Conservation (phyloP, 768 basidiomycete species). For the Boletellus sp. region DNA sequence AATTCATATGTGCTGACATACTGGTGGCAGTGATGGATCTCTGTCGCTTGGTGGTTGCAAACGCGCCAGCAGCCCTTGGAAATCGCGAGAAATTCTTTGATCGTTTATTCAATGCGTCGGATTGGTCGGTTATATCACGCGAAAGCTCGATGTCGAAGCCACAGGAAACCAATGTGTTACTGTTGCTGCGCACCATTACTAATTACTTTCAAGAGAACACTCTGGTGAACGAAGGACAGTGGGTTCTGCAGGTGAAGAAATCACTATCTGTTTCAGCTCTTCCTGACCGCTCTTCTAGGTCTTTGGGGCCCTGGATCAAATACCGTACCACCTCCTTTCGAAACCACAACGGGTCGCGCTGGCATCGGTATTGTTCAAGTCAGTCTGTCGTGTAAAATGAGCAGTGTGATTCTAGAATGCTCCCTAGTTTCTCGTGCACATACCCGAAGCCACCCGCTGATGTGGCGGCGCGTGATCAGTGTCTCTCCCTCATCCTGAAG, state of each 20-base stretch:
- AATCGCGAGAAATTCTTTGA: slow-evolving; percentile 53
- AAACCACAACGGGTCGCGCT: slow-evolving; percentile 75
- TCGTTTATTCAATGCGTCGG: slow-evolving; percentile 62
- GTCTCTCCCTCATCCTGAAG: slow-evolving; percentile 43
- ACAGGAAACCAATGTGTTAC: slow-evolving; percentile 79
- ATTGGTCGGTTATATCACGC: slow-evolving; percentile 56
- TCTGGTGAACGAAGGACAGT: slow-evolving; percentile 39
- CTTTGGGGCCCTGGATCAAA: slow-evolving; percentile 48
- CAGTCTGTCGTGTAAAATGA: slow-evolving; percentile 27
- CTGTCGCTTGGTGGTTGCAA: slow-evolving; percentile 66
- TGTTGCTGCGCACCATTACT: slow-evolving; percentile 74
- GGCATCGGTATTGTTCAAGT: slow-evolving; percentile 89
- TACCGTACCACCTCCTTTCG: slow-evolving; percentile 51
- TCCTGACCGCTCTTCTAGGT: slow-evolving; percentile 41
- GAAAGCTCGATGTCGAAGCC: slow-evolving; percentile 57
- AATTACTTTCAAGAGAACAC: slow-evolving; percentile 69
- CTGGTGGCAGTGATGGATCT: slow-evolving; percentile 73
- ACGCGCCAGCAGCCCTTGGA: slow-evolving; percentile 42
- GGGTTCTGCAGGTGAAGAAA: slow-evolving; percentile 47
- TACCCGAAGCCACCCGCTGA: slow-evolving; percentile 42
- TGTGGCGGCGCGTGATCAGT: slow-evolving; percentile 37
- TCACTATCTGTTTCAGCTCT: slow-evolving; percentile 3
- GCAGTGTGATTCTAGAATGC: slow-evolving; percentile 1
- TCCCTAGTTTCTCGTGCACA: slow-evolving; percentile 61
- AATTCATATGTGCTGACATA: not conserved